These are phyloP conservation scores for Leptodontidium sp. DNA, from an alignment of 2,329 filamentous ascomycete species.

Conservation along the genomic window DNA sequence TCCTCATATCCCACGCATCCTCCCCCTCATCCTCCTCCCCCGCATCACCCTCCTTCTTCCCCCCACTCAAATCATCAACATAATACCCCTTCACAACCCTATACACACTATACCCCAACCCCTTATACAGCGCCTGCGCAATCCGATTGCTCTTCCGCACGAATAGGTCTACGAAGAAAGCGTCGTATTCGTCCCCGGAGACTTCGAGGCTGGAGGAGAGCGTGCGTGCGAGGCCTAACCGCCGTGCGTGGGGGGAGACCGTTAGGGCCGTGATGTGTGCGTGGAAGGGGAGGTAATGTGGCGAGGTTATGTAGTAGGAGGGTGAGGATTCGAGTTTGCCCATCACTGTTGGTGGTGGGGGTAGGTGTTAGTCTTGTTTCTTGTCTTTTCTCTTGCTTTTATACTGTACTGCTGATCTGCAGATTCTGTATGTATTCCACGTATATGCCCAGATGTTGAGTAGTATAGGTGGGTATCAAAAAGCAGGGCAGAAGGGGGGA, in stretches of 20 bases:
- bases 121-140: slow-evolving; percentile 88
- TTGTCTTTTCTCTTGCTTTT: no score
- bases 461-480: neutral
- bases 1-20: slow-evolving; percentile 98
- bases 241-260: slow-evolving; percentile 84
- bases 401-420: no score
- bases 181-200: slow-evolving; percentile 81
- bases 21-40: slow-evolving; percentile 81
- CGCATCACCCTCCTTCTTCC: slow-evolving; percentile 87
- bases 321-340: slow-evolving; percentile 94
- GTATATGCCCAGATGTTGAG: no score
- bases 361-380: slow-evolving; percentile 13
- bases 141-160: slow-evolving; percentile 88
- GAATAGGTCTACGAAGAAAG: slow-evolving; percentile 96
- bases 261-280: slow-evolving; percentile 97
- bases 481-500: no score
- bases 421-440: no score
- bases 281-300: slow-evolving; percentile 98
- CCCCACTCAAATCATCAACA: slow-evolving; percentile 75
- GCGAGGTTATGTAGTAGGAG: slow-evolving; percentile 74
- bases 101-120: slow-evolving; percentile 91
- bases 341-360: slow-evolving; percentile 71
- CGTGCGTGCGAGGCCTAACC: slow-evolving; percentile 85
- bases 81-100: slow-evolving; percentile 92
- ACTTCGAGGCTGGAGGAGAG: slow-evolving; percentile 83